Base-by-base conservation (phyloP, 2,329 filamentous ascomycete species). In the Purpureocillium takamizusanense region DNA sequence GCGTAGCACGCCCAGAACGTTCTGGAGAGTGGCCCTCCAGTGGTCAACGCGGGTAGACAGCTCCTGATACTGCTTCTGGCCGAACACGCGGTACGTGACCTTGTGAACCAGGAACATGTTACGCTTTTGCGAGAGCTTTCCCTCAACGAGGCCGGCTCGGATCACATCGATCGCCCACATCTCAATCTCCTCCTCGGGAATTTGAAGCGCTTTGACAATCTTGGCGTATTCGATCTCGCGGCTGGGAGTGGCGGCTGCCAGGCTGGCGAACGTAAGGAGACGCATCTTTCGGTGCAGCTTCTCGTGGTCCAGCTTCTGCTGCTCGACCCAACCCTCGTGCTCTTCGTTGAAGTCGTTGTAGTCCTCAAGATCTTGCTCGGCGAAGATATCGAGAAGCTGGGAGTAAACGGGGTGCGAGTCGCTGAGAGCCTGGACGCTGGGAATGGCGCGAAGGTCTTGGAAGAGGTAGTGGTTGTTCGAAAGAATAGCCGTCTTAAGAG, bases 151-250 rank as follows among this genome's bases (percentile, higher is more conserved):
- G 27, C 89, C 88, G 35, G 89, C 87, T 50, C 92, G 86, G 66
- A 98, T 95, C 51, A 94, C 89, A 61, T 98, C 92, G 55, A 98
- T 98, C 50, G 94, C 87, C 92, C 92, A 98, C 75, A 90, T 84
- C 74, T 98, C 92, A 31, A 97, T 87, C 46, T 97, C 87, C 47
- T 85, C 81, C 34, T 68, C 58, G 33, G 86, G 80, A 40, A 98
- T 81, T 63, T 92, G 83, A 34, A 98, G 78, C 6, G 87, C 83
- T 57, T 83, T 83, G 48, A 84, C 78, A 57, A 98, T 95, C 55
- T 77, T 77, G 49, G 74, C 72, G 67, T 98, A 98, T 44, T 90
- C 83, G 38, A 98, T 83, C 55, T 92, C 87, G 55, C 90, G 85
- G 54, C 79, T 86, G 44, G 84, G 82, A 16, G 83, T 83, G 49